Evolutionary conservation across 2,329 filamentous ascomycete genomes (phyloP).

Genomic region (Pseudodiploospora longispora): DNA sequence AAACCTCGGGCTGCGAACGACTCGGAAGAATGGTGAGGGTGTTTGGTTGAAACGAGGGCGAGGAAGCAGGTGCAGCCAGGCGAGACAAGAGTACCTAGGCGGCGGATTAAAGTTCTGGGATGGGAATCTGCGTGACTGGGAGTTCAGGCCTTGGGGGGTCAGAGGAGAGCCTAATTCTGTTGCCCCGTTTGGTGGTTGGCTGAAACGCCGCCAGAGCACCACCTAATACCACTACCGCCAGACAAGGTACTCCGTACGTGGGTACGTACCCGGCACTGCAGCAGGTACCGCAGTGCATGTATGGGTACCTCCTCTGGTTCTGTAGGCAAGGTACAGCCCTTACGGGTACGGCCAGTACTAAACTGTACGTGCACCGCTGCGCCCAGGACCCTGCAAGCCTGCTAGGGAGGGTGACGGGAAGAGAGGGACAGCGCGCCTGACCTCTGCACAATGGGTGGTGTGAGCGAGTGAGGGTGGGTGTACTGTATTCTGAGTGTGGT

Average conservation of each 20-base stretch:
- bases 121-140: constrained; percentile 1
- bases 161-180: constrained; percentile 5
- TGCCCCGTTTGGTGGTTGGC: constrained; percentile 10
- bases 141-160: background rate
- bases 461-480: too few species aligned
- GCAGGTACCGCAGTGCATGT: too few species aligned
- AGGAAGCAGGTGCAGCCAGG: constrained; percentile 4
- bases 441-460: too few species aligned
- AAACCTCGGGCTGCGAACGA: constrained; percentile 2
- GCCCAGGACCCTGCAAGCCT: too few species aligned
- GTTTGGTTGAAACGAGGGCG: constrained; percentile 1
- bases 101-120: constrained; percentile 9
- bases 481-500: too few species aligned
- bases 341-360: too few species aligned
- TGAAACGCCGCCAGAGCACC: constrained; percentile 11
- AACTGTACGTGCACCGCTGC: too few species aligned
- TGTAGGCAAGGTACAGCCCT: too few species aligned
- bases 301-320: too few species aligned
- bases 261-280: too few species aligned
- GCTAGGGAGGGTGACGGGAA: too few species aligned
- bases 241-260: background rate
- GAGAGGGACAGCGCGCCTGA: too few species aligned
- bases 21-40: constrained; percentile 3
- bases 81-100: constrained; percentile 2
- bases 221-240: background rate